These are phyloP conservation scores for Nepenthes gracilis DNA, from an alignment of 148 eudicot species.

Conservation along the genomic window DNA sequence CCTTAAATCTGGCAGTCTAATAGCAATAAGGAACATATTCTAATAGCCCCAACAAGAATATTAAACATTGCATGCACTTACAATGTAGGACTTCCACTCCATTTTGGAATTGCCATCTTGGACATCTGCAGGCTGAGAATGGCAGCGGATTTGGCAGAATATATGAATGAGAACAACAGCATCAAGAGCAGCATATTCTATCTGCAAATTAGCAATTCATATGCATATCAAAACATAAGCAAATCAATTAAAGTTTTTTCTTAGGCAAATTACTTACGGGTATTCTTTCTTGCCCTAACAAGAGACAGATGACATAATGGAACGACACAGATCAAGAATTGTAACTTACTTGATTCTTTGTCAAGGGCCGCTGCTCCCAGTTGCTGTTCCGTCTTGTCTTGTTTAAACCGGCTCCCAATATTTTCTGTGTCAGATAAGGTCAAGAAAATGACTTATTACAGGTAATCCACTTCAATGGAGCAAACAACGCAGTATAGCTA, in stretches of 20 bases:
- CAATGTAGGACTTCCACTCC: constrained; percentile 90
- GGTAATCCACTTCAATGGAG: neutral
- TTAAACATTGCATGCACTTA: constrained; percentile 25
- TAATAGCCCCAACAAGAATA: neutral
- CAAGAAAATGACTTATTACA: constrained; percentile 5
- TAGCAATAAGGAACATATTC: too few species aligned
- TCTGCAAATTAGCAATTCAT: constrained; percentile 27
- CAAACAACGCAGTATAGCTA: neutral
- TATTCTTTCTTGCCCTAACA: neutral
- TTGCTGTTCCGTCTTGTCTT: constrained; percentile 92
- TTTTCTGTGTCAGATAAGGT: constrained; percentile 40
- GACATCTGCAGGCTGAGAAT: constrained; percentile 32
- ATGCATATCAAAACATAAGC: neutral
- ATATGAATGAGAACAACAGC: constrained; percentile 93
- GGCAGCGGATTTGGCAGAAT: constrained; percentile 54
- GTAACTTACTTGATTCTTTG: constrained; percentile 53
- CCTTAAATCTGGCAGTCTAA: too few species aligned
- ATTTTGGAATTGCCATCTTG: constrained; percentile 37
- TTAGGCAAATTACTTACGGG: neutral
- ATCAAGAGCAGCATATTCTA: constrained; percentile 98
- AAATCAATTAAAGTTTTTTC: neutral
- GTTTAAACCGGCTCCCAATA: constrained; percentile 79
- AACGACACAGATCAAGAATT: neutral
- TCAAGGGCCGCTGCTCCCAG: constrained; percentile 94
- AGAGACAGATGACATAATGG: neutral